Evolutionary conservation across 768 basidiomycete genomes (phyloP).

Genomic region (Collybiopsis luxurians): DNA sequence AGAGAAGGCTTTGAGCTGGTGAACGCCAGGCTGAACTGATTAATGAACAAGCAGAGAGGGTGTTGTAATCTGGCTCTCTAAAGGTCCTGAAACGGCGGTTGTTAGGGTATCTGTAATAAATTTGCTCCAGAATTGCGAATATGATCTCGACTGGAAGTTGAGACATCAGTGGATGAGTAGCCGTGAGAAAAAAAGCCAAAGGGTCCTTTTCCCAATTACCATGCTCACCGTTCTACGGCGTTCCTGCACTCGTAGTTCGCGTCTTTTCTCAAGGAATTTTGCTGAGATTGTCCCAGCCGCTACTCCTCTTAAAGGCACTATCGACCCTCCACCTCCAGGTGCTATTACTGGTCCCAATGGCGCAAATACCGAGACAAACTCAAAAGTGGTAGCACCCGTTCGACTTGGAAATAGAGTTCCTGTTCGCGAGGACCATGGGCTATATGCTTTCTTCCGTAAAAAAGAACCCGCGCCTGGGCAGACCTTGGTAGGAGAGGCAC

Average conservation of each 20-base stretch:
- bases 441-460: conserved; percentile 11
- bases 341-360: not conserved
- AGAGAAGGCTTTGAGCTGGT: not conserved
- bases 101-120: not conserved
- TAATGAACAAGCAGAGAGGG: not conserved
- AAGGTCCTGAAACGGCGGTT: not conserved
- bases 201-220: not conserved
- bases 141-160: conserved; percentile 4
- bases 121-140: not conserved
- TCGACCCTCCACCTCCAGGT: not conserved
- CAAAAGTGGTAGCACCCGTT: not conserved
- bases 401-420: conserved; percentile 6
- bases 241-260: not conserved
- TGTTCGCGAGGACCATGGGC: conserved; percentile 3
- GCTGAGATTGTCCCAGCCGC: conserved; percentile 1
- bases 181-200: not conserved
- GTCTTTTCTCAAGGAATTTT: not conserved
- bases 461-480: not conserved
- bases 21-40: not conserved
- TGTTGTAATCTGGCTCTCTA: not conserved
- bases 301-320: not conserved
- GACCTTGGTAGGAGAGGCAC: conserved; percentile 7
- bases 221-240: conserved; percentile 6
- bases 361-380: not conserved
- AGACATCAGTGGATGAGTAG: not conserved